Evolutionary conservation across 768 basidiomycete species (phyloP).

Genomic region (Auriscalpium orientale): DNA sequence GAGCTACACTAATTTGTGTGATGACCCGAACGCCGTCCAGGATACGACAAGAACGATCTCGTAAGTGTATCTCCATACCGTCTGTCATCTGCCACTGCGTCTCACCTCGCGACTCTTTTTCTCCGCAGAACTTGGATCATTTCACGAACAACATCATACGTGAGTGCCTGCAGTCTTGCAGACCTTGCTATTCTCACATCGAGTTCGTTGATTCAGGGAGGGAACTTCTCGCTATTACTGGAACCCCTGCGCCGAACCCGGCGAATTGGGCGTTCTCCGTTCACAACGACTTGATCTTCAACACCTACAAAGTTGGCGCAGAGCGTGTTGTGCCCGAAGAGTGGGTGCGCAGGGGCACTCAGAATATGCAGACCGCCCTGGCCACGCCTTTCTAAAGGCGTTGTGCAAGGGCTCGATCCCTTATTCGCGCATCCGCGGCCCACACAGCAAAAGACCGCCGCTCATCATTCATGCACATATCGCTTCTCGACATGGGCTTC

Average conservation of each 20-base stretch:
- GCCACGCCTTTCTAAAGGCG: neutral
- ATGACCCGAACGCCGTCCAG: constrained; percentile 8
- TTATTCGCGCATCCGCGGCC: too few relatives aligned
- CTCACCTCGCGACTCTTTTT: neutral
- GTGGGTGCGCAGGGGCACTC: constrained; percentile 47
- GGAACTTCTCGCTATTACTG: constrained; percentile 57
- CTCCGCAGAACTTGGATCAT: constrained; percentile 55
- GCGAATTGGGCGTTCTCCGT: constrained; percentile 51
- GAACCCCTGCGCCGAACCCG: constrained; percentile 51
- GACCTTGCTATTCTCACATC: constrained; percentile 1
- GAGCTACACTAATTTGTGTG: neutral
- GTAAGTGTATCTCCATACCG: constrained; percentile 27
- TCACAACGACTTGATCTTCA: constrained; percentile 52
- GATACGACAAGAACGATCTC: constrained; percentile 70
- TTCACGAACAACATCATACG: constrained; percentile 66
- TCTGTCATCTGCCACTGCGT: constrained; percentile 1
- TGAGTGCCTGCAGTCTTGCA: constrained; percentile 21
- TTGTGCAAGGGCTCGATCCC: too few relatives aligned
- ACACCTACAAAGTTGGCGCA: constrained; percentile 22
- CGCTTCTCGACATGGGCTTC: too few relatives aligned
- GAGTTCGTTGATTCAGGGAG: constrained; percentile 30
- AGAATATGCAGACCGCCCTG: constrained; percentile 33
- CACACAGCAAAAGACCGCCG: too few relatives aligned
- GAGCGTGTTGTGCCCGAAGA: constrained; percentile 45
- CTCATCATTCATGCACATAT: too few relatives aligned